Evolutionary conservation across 768 basidiomycete species (phyloP).

Genomic region (Inosperma sp.): DNA sequence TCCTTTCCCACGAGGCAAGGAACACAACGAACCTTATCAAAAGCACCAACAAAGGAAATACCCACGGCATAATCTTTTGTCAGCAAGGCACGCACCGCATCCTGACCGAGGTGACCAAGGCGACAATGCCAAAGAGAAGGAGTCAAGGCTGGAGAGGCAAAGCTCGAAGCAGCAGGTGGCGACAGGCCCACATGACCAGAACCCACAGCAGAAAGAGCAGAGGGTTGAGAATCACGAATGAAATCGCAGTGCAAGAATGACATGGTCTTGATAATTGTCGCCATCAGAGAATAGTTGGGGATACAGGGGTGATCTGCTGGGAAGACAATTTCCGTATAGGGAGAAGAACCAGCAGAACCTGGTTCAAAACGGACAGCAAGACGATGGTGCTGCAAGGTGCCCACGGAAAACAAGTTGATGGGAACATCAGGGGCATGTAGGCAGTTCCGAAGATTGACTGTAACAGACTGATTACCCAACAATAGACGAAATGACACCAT

Average conservation of each 20-base stretch:
- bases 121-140: conserved; percentile 13
- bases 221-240: background rate
- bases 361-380: background rate
- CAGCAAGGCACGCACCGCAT: background rate
- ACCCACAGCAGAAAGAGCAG: background rate
- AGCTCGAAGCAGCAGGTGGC: background rate
- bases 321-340: background rate
- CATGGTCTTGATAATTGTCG: background rate
- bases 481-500: conserved; percentile 9
- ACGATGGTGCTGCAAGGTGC: conserved; percentile 12
- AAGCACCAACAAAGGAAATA: background rate
- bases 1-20: conserved; percentile 15
- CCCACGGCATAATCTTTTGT: conserved; percentile 1
- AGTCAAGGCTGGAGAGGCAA: background rate
- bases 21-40: conserved; percentile 1
- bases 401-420: conserved; percentile 22
- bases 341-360: background rate
- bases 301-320: background rate
- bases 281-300: background rate
- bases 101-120: conserved; percentile 9
- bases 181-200: background rate
- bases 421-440: conserved; percentile 23
- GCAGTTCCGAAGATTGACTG: conserved; percentile 17
- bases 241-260: conserved; percentile 8
- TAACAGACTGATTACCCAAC: conserved; percentile 1